Percentiles rank a stretch among this genome's conserved stretches.
phyloP scores from a whole-genome alignment of 345 rosid genomes.

The Pugionium dolabratum region DNA sequence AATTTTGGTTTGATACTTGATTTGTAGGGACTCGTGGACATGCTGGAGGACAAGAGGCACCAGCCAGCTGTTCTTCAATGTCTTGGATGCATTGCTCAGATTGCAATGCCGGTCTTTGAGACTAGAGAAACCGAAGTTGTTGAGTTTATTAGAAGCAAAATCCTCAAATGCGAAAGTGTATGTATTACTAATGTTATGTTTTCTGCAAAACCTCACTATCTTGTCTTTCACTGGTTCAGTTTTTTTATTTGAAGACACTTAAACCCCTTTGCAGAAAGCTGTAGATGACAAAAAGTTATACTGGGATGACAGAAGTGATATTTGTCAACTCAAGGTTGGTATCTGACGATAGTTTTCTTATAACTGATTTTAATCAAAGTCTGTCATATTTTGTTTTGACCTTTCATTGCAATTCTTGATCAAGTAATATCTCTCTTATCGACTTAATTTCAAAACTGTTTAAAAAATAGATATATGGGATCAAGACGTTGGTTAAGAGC shows the following conservation, averaged over 20 bases:
- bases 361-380: neutral
- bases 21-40: slow-evolving; percentile 90
- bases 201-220: slow-evolving; percentile 28
- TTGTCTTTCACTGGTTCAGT: slow-evolving; percentile 19
- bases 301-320: slow-evolving; percentile 85
- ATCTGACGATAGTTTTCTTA: slow-evolving; percentile 10
- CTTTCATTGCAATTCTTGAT: slow-evolving; percentile 19
- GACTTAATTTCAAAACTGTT: slow-evolving; percentile 21
- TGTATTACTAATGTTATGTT: slow-evolving; percentile 38
- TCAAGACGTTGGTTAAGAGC: slow-evolving; percentile 90
- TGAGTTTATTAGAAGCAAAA: slow-evolving; percentile 74
- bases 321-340: slow-evolving; percentile 88
- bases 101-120: slow-evolving; percentile 95
- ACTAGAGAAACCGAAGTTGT: slow-evolving; percentile 88
- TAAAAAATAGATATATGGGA: slow-evolving; percentile 82
- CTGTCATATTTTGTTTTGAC: slow-evolving; percentile 11
- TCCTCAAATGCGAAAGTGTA: slow-evolving; percentile 64
- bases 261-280: slow-evolving; percentile 58
- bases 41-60: slow-evolving; percentile 86
- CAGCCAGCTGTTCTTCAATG: slow-evolving; percentile 93
- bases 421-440: slow-evolving; percentile 23
- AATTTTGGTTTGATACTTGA: slow-evolving; percentile 34
- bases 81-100: slow-evolving; percentile 95
- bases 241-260: slow-evolving; percentile 26
- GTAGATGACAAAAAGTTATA: slow-evolving; percentile 48